Base-by-base conservation (phyloP, 371 early-diverging fungal genomes). In the Mucor lusitanicus region DNA sequence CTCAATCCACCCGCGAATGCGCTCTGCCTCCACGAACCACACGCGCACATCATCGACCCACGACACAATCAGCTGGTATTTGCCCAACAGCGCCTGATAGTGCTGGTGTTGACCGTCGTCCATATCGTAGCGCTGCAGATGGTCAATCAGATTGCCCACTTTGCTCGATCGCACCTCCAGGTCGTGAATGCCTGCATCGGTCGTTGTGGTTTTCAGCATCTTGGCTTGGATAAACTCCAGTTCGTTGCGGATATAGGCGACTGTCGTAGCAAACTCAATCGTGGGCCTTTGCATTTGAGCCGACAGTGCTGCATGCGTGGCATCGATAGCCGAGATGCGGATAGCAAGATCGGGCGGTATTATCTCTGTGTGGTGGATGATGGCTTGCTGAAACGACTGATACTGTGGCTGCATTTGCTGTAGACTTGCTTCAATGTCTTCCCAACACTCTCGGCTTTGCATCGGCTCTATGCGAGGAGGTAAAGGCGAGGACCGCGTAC, bases 41-140 rank as follows among this genome's bases (percentile, higher is more conserved):
- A 78, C 70, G 19, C 83, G 76, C 3, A 85, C 80, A 64, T 83
- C 85, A 48, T 83, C 75, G 9, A 83, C 81, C 85, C 85, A 85
- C 9, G 69, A 68, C 6, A 65, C 42, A 21, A 86, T 73, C 7
- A 73, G 48, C 21, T 68, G 46, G 59, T 80, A 75, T 44, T 82
- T 81, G 7, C 78, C 70, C 17, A 63, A 33, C 53, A 80, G 46
- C 7, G 64, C 60, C 12, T 64, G 58, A 3, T 56, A 64, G 13
- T 69, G 55, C 5, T 72, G 44, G 5, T 58, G 32, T 3, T 61
- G 27, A 9, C 17, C 28, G 23, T 60, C 48, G 23, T 30, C 37
- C 23, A 37, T 59, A 4, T 69, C 56, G 2, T 46, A 55, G 37
- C 25, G 23, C 32, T 32, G 61, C 33, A 79, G 46, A 6, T 37